phyloP scores from a whole-genome alignment of 371 early-diverging fungal species.

The Mortierella sp. region DNA sequence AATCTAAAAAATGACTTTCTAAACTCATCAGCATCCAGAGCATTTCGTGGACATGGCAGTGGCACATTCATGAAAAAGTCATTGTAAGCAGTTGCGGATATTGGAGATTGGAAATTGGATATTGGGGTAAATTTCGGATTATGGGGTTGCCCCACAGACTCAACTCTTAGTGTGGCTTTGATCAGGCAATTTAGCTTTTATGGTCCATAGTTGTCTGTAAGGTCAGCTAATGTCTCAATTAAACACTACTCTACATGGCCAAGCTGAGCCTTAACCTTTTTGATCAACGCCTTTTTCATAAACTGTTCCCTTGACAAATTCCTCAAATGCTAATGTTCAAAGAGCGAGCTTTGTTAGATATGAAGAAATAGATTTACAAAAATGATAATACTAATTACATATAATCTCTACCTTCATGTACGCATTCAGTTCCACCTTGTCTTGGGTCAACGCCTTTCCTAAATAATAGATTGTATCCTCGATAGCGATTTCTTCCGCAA shows the following conservation, averaged over 20 bases:
- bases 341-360: neutral
- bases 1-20: too few relatives aligned
- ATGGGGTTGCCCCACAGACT: too few relatives aligned
- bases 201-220: too few relatives aligned
- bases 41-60: too few relatives aligned
- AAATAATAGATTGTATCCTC: conserved; percentile 92
- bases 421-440: conserved; percentile 70
- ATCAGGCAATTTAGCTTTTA: neutral
- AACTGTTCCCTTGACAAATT: conserved; percentile 89
- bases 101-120: neutral
- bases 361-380: neutral
- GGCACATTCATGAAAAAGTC: neutral
- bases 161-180: too few relatives aligned
- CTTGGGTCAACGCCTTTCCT: conserved; percentile 81
- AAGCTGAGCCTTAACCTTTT: conserved; percentile 71
- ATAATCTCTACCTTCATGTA: conserved; percentile 73
- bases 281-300: conserved; percentile 85
- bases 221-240: too few relatives aligned
- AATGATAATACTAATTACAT: conserved; percentile 24
- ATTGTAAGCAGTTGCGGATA: neutral
- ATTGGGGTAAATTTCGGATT: too few relatives aligned
- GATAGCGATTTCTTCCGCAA: conserved; percentile 91
- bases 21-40: too few relatives aligned
- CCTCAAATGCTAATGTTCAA: conserved; percentile 71
- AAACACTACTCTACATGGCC: conserved; percentile 35